Evolutionary conservation across 75 land plant genomes (phyloP).

Genomic region (Picea glauca): DNA sequence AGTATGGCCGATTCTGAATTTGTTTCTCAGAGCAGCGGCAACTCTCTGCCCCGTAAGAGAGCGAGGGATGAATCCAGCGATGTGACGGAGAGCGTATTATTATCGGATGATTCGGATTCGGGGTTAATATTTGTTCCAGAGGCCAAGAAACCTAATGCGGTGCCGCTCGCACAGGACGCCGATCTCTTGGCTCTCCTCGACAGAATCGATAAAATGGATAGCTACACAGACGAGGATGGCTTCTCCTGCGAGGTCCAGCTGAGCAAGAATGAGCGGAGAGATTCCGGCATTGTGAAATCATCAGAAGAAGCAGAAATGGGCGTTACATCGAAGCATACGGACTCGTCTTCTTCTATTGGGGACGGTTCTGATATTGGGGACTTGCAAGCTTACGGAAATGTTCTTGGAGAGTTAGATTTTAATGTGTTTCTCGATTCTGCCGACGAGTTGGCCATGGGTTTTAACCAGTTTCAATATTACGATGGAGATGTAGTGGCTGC

Average conservation of each 20-base stretch:
- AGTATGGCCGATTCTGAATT: background rate
- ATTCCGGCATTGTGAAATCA: too few species aligned
- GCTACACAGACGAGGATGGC: background rate
- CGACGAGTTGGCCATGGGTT: background rate
- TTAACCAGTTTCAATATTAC: background rate
- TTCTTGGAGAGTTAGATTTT: background rate
- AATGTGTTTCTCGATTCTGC: background rate
- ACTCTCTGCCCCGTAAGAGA: background rate
- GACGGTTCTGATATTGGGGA: background rate
- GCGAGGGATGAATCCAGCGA: background rate
- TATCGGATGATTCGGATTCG: background rate
- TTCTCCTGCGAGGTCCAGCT: too few species aligned
- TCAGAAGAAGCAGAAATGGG: too few species aligned
- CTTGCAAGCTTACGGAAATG: too few species aligned
- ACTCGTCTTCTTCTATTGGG: conserved; percentile 1
- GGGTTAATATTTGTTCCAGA: background rate
- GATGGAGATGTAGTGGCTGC: background rate
- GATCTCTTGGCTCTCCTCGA: background rate
- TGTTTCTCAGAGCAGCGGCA: background rate
- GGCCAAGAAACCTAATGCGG: background rate
- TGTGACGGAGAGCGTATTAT: too few species aligned
- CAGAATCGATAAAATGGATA: background rate
- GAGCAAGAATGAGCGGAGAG: too few species aligned
- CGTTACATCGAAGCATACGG: background rate
- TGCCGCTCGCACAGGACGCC: background rate